Conservation (phyloP, 1,284 basidiomycete species). For the Trichosporon ovoides region DNA sequence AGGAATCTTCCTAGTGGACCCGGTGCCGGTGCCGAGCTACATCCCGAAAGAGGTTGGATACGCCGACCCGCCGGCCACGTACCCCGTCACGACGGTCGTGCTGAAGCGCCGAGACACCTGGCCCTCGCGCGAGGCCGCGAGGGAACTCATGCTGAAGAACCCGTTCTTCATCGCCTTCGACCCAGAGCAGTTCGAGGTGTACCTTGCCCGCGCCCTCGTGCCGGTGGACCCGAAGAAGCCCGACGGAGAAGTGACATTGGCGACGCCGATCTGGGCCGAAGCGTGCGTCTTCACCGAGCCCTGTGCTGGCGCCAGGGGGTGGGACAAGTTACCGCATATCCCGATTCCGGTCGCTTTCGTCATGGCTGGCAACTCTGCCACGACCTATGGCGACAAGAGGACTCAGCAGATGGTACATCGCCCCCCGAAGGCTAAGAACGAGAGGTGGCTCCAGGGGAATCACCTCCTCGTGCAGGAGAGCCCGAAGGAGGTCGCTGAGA, state of each 20-base stretch:
- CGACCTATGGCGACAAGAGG: slow-evolving; percentile 28
- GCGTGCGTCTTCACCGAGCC: slow-evolving; percentile 32
- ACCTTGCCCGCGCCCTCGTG: slow-evolving; percentile 60
- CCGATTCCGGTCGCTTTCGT: slow-evolving; percentile 30
- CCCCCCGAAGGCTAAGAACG: slow-evolving; percentile 26
- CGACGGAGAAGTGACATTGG: slow-evolving; percentile 28
- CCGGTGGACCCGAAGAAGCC: slow-evolving; percentile 23
- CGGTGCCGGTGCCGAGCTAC: slow-evolving; percentile 41
- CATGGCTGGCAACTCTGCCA: slow-evolving; percentile 22
- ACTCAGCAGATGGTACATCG: slow-evolving; percentile 33
- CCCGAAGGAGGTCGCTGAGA: slow-evolving; percentile 31
- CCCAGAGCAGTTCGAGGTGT: slow-evolving; percentile 59
- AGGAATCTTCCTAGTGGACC: slow-evolving; percentile 71
- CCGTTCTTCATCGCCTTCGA: slow-evolving; percentile 49
- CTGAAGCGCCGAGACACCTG: slow-evolving; percentile 9
- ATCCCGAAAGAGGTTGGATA: not conserved
- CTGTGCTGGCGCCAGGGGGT: slow-evolving; percentile 27
- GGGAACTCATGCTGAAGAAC: slow-evolving; percentile 33
- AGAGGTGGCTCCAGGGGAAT: slow-evolving; percentile 26
- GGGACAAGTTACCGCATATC: slow-evolving; percentile 32
- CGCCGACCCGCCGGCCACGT: slow-evolving; percentile 31
- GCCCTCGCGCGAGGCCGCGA: slow-evolving; percentile 8
- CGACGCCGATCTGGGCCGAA: slow-evolving; percentile 36
- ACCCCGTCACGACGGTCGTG: not conserved
- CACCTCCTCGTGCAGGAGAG: slow-evolving; percentile 41